A percentile compares a stretch with the other conserved stretches of the same genome.
These are phyloP conservation scores for Terfezia claveryi DNA, from an alignment of 495 filamentous ascomycete species.

Conservation along the genomic window DNA sequence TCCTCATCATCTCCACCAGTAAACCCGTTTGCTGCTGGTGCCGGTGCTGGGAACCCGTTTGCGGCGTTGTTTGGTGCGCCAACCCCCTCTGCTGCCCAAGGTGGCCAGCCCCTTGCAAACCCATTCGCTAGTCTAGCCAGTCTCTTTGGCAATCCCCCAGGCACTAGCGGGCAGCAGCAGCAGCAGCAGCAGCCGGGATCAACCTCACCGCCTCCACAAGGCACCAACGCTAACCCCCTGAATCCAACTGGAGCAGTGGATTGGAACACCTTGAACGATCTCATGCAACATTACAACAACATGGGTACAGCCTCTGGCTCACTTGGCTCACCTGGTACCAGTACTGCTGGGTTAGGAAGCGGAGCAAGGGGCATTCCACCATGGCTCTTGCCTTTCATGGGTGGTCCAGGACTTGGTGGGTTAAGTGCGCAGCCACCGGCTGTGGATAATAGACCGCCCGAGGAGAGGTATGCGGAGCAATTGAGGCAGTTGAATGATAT, in stretches of 20 bases:
- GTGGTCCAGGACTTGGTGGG: constrained; percentile 16
- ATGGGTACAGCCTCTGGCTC: constrained; percentile 6
- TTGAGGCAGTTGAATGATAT: constrained; percentile 91
- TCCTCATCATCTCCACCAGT: constrained; percentile 1
- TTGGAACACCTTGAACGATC: background rate
- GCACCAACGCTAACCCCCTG: background rate
- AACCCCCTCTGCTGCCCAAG: constrained; percentile 11
- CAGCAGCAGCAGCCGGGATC: background rate
- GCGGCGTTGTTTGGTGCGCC: constrained; percentile 37
- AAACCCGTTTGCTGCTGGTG: constrained; percentile 25
- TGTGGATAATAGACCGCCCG: constrained; percentile 64
- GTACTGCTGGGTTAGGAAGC: background rate
- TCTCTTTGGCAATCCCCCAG: constrained; percentile 5
- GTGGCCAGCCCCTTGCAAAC: constrained; percentile 7
- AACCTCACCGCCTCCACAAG: background rate
- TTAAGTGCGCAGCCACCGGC: constrained; percentile 26
- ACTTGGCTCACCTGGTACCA: background rate
- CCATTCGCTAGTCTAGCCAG: constrained; percentile 1
- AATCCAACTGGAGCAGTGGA: background rate
- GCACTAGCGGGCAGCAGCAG: constrained; percentile 14
- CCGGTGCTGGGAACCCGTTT: constrained; percentile 45
- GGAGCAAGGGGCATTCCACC: constrained; percentile 3
- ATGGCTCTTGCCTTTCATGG: constrained; percentile 2
- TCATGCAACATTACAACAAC: background rate
- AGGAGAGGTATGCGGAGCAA: constrained; percentile 81